Evolutionary conservation across 1,284 basidiomycete genomes (phyloP), one percentile per base, ranked within the genome.

Genomic region (Fistulina hepatica): DNA sequence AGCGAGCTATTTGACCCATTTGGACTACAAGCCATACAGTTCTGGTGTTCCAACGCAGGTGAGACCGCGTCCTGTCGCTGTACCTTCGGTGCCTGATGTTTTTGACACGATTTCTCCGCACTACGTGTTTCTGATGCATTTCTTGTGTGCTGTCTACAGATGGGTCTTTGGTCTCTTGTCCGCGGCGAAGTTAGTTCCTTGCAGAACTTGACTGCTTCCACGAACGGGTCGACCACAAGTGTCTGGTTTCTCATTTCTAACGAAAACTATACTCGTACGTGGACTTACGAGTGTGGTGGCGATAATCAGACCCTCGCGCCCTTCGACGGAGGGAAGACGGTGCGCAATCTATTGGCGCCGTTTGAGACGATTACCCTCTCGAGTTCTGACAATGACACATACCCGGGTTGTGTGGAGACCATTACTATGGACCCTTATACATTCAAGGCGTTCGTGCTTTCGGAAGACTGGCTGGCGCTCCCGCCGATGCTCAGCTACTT

Each of bases 211-310:
- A 34, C 19, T 20, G 17, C 3, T 10, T 34, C 19, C 60, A 59
- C 3, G 76, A 77, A 4, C 67, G 62, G 31, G 65, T 70, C 48
- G 65, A 69, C 11, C 73, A 76, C 41, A 73, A n/a, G 78, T 44
- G 67, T 89, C 35, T 89, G 83, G 83, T 42, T 91, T 46, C 55
- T 92, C 9, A 91, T 77, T 58, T 76, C 81, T 37, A 92, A 92
- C 58, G 76, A 84, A 64, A 92, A 92, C 51, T 41, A 48, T 28
- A 83, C 86, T 1, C 60, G 59, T 39, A 69, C 73, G 0, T 86
- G 76, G 59, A 54, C 62, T 13, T 73, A 65, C 48, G 63, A 76
- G 45, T 91, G 88, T 57, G 60, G 52, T 12, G 44, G 58, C 13
- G n/a, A 51, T 1, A 47, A 63, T 16, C 82, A 81, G 76, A 85